Evolutionary conservation across 305 asterid genomes (phyloP).

Genomic region (Stenogyne calaminthoides): DNA sequence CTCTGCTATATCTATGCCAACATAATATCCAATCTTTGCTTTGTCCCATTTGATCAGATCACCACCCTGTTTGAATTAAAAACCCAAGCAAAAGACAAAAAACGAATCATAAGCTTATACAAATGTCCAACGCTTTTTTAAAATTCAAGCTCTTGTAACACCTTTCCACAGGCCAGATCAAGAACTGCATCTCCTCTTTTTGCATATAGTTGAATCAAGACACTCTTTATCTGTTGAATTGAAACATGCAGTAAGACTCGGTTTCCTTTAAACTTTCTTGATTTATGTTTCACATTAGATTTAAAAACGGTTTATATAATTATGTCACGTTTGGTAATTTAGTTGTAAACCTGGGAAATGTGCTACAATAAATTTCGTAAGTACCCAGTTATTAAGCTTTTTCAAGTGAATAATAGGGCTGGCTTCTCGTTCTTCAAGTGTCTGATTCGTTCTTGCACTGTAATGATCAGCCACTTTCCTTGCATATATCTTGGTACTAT

Average conservation of each 20-base stretch:
- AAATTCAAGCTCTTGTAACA: constrained; percentile 32
- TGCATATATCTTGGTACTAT: constrained; percentile 69
- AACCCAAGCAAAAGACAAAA: constrained; percentile 16
- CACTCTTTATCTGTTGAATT: constrained; percentile 79
- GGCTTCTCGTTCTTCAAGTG: constrained; percentile 74
- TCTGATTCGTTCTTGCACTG: constrained; percentile 93
- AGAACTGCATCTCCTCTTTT: constrained; percentile 87
- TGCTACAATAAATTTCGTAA: not conserved
- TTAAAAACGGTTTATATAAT: constrained; percentile 9
- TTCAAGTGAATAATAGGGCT: constrained; percentile 62
- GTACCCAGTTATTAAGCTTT: constrained; percentile 61
- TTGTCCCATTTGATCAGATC: constrained; percentile 99
- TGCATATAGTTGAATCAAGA: constrained; percentile 79
- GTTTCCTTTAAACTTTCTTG: not conserved
- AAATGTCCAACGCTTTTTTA: not conserved
- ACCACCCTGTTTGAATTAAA: constrained; percentile 68
- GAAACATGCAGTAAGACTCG: constrained; percentile 19
- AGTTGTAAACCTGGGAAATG: too few relatives aligned
- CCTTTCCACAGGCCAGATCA: constrained; percentile 99
- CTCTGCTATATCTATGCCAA: constrained; percentile 91
- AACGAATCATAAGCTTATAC: not conserved
- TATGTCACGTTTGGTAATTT: not conserved
- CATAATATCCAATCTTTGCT: constrained; percentile 88
- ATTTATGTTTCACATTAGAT: not conserved
- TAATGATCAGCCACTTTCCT: constrained; percentile 97